phyloP scores from a whole-genome alignment of 192 early-diverging fungal genomes.

The Umbelopsis vinacea region DNA sequence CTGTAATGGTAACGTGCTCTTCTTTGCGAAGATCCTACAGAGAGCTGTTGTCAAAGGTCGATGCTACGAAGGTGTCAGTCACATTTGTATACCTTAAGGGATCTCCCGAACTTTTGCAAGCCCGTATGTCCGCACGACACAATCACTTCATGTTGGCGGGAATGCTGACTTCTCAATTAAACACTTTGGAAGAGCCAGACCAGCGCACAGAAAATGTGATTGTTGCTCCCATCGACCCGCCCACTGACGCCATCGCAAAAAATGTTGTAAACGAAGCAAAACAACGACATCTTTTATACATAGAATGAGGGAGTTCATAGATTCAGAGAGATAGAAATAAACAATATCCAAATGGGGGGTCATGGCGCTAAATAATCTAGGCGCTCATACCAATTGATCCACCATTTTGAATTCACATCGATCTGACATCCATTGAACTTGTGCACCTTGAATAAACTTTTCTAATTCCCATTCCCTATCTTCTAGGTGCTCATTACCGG shows the following conservation, averaged over 20 bases:
- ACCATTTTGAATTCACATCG: conserved; percentile 15
- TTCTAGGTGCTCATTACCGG: neutral
- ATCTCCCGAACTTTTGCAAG: conserved; percentile 43
- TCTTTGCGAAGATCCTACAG: conserved; percentile 64
- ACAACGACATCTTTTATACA: conserved; percentile 11
- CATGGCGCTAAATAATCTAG: neutral
- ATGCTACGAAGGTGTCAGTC: conserved; percentile 33
- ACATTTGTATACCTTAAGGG: conserved; percentile 66
- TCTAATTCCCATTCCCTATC: conserved; percentile 6
- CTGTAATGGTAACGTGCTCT: conserved; percentile 64
- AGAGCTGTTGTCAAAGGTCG: conserved; percentile 56
- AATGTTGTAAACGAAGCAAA: conserved; percentile 20
- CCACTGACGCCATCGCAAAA: conserved; percentile 22
- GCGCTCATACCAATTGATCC: neutral
- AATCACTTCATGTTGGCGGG: conserved; percentile 58
- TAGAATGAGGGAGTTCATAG: neutral
- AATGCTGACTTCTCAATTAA: conserved; percentile 67
- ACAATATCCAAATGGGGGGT: neutral
- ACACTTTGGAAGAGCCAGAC: conserved; percentile 60
- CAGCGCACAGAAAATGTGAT: conserved; percentile 32
- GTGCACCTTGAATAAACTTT: neutral
- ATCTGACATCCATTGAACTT: conserved; percentile 10
- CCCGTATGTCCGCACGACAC: conserved; percentile 51
- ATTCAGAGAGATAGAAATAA: neutral
- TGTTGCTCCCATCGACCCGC: conserved; percentile 30